Conservation (phyloP, 2,329 filamentous ascomycete genomes). For the Fusarium humuli region DNA sequence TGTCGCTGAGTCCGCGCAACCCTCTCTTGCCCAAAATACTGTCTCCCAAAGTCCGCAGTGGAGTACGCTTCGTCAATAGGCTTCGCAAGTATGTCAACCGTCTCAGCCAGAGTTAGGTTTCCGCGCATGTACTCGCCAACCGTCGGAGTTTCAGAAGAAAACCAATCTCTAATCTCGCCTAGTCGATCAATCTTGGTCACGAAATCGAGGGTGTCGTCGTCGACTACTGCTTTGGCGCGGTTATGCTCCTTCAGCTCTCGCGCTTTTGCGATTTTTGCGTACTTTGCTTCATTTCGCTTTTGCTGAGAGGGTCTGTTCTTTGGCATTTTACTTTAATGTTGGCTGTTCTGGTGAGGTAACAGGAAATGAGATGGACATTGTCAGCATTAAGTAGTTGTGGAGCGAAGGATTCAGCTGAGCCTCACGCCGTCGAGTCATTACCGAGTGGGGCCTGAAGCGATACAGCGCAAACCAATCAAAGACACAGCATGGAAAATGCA, state of each 20-base stretch:
- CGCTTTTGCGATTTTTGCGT: accelerated
- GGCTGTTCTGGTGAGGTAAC: accelerated
- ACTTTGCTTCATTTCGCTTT: background rate
- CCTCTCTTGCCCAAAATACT: background rate
- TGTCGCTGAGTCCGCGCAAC: background rate
- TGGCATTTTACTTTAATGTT: background rate
- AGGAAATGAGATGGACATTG: accelerated
- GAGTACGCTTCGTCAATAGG: conserved; percentile 5
- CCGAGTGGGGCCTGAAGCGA: background rate
- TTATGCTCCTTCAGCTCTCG: background rate
- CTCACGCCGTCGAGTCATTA: background rate
- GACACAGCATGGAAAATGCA: background rate
- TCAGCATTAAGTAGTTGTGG: background rate
- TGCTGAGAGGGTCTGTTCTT: conserved; percentile 1
- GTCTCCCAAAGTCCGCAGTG: background rate
- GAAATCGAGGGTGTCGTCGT: background rate
- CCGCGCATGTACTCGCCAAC: background rate
- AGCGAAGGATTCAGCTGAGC: background rate
- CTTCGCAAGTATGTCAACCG: background rate
- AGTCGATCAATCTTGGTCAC: background rate
- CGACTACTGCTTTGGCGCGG: background rate
- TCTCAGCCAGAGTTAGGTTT: accelerated
- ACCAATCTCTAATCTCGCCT: conserved; percentile 3
- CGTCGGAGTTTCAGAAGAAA: background rate
- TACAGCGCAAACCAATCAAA: background rate